Base-by-base conservation (phyloP, 495 filamentous ascomycete genomes). In the Trichoderma gamsii region DNA sequence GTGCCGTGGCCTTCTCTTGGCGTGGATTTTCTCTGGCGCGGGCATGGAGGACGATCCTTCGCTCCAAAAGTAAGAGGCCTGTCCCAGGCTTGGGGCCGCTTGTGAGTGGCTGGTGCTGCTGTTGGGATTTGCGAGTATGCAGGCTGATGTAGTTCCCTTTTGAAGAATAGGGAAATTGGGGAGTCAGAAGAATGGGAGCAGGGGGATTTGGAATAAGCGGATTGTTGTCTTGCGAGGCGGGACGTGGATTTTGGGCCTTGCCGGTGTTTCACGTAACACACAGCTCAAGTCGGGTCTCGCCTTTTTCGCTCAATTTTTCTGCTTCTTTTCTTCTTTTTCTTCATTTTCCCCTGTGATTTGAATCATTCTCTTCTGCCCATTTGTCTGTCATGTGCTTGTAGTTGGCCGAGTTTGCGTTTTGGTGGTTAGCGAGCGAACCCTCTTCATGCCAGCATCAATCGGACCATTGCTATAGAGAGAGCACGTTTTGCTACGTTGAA, bases 31-130 rank as follows among this genome's bases (percentile, higher is more conserved):
- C 18, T 52, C 18, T 15, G 44, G 44, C 44, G 44, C 25, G 56
- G 25, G 25, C 56, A 61, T 61, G 56, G 56, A 61, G 56, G 56
- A 18, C 56, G 56, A 61, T 61, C 56, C 56, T 61, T 61, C 56
- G 56, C 23, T 12, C n/a, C 15, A 21, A 21, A 56, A 56, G 18
- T 46, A 61, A 61, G 27, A 27, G 56, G 4, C 56, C 56, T 11
- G 23, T 29, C 23, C 56, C 56, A 21, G 56, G 27, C 56, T 61
- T 61, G 44, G 44, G 44, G 44, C 13, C 44, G 15, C 13, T 61
- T 32, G 56, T 32, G 23, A 61, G 56, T 32, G 56, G 56, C 23
- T 61, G 56, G 49, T 9, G 18, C n/a, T 15, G 43, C 43, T 51
- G 18, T 38, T 38, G 35, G 35, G 35, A 38, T 21, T 23, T 52